These are phyloP conservation scores for Aspergillus amoenus DNA, from an alignment of 2,329 filamentous ascomycete species.

Conservation along the genomic window DNA sequence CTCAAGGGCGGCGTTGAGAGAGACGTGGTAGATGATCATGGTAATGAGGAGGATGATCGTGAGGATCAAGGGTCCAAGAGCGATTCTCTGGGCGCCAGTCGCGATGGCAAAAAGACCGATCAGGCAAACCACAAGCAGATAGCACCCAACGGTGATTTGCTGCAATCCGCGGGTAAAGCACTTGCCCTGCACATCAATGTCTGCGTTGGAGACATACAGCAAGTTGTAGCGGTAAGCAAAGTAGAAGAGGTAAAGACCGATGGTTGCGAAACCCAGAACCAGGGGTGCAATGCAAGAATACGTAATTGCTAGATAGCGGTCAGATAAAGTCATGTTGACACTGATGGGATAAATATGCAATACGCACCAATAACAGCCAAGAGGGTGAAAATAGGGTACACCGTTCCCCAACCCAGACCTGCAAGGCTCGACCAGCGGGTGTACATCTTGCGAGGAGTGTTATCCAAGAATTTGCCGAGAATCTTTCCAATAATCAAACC, in stretches of 20 bases:
- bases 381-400: constrained; percentile 78
- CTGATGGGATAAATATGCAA: neutral
- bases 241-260: constrained; percentile 79
- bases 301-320: constrained; percentile 61
- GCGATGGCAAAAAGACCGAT: constrained; percentile 80
- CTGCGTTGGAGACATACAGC: constrained; percentile 78
- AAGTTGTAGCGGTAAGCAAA: constrained; percentile 88
- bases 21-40: constrained; percentile 71
- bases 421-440: constrained; percentile 71
- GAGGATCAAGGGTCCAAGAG: constrained; percentile 68
- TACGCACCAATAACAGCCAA: constrained; percentile 73
- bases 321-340: neutral
- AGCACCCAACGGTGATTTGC: constrained; percentile 80
- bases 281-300: constrained; percentile 87
- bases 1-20: constrained; percentile 68
- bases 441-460: constrained; percentile 78
- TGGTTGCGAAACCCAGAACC: constrained; percentile 75
- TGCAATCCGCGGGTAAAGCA: constrained; percentile 85
- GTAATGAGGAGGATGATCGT: constrained; percentile 77
- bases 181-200: constrained; percentile 83
- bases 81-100: constrained; percentile 59
- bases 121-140: constrained; percentile 77
- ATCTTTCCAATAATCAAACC: constrained; percentile 74
- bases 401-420: constrained; percentile 78
- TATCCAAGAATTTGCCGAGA: constrained; percentile 71